phyloP scores from a whole-genome alignment of 768 basidiomycete species.

The Chalciporus chontae region DNA sequence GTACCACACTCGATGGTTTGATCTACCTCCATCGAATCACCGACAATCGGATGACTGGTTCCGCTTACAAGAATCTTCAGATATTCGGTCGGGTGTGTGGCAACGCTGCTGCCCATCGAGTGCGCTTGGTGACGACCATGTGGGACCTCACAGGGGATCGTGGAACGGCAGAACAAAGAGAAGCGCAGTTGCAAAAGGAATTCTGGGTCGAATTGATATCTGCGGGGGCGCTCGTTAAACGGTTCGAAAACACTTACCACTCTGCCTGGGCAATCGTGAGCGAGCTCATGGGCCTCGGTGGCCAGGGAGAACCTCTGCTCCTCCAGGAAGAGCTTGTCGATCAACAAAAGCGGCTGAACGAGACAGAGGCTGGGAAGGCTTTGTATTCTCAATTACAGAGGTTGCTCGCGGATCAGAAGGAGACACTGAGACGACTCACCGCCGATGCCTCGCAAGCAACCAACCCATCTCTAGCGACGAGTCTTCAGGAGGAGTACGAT shows the following conservation, averaged over 20 bases:
- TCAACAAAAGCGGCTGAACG: slow-evolving; percentile 13
- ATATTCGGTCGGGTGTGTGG: too few relatives aligned
- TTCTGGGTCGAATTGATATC: slow-evolving; percentile 22
- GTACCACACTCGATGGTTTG: too few relatives aligned
- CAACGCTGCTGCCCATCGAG: too few relatives aligned
- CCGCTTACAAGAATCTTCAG: slow-evolving; percentile 6
- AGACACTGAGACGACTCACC: not conserved
- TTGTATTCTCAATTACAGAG: slow-evolving; percentile 15
- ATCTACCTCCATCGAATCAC: slow-evolving; percentile 33
- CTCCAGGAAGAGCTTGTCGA: slow-evolving; percentile 20
- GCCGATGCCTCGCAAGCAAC: too few relatives aligned
- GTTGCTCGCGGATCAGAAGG: slow-evolving; percentile 17
- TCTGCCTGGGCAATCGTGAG: not conserved
- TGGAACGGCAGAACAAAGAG: slow-evolving; percentile 6
- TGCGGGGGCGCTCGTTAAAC: not conserved
- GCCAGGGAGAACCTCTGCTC: not conserved
- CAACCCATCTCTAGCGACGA: slow-evolving; percentile 2
- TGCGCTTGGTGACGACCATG: slow-evolving; percentile 35
- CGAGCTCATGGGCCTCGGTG: not conserved
- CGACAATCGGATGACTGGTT: slow-evolving; percentile 33
- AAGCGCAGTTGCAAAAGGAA: slow-evolving; percentile 20
- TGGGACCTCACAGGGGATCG: slow-evolving; percentile 29
- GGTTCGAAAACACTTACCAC: not conserved
- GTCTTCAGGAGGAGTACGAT: slow-evolving; percentile 2
- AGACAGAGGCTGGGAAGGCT: slow-evolving; percentile 21